These are phyloP conservation scores for Cornus kousa DNA, from an alignment of 148 eudicot species.

Conservation along the genomic window DNA sequence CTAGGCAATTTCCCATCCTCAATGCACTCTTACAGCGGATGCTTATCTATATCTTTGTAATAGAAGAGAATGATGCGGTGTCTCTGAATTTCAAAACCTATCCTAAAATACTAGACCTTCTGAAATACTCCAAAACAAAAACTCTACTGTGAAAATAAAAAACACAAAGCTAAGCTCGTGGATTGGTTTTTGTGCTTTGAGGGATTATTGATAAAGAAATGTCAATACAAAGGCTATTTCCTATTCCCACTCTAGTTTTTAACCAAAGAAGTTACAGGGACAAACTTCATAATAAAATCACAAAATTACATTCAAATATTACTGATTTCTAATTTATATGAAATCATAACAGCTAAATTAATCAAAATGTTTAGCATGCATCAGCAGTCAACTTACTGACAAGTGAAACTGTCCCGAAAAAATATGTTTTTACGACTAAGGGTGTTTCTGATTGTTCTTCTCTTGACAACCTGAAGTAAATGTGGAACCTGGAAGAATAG, in stretches of 20 bases:
- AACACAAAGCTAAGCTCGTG: neutral
- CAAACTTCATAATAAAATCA: neutral
- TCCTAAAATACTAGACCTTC: neutral
- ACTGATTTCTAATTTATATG: neutral
- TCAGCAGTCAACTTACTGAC: slow-evolving; percentile 70
- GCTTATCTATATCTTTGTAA: too few relatives aligned
- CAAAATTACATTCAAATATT: neutral
- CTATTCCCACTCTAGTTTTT: neutral
- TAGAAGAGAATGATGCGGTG: too few relatives aligned
- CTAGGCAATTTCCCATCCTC: too few relatives aligned
- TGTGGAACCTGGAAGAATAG: slow-evolving; percentile 70
- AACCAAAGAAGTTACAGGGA: neutral
- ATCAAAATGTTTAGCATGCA: slow-evolving; percentile 7
- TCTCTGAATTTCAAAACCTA: too few relatives aligned
- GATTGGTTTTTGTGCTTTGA: neutral
- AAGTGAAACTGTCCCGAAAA: slow-evolving; percentile 70
- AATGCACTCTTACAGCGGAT: too few relatives aligned
- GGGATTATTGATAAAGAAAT: neutral
- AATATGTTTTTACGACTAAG: slow-evolving; percentile 90
- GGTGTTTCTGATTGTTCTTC: slow-evolving; percentile 63
- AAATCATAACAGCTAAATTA: neutral
- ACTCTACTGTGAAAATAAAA: neutral
- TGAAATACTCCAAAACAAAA: neutral
- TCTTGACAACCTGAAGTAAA: slow-evolving; percentile 84
- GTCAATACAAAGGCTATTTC: neutral